Conservation (phyloP, 768 basidiomycete genomes). For the Cytidiella melzeri region DNA sequence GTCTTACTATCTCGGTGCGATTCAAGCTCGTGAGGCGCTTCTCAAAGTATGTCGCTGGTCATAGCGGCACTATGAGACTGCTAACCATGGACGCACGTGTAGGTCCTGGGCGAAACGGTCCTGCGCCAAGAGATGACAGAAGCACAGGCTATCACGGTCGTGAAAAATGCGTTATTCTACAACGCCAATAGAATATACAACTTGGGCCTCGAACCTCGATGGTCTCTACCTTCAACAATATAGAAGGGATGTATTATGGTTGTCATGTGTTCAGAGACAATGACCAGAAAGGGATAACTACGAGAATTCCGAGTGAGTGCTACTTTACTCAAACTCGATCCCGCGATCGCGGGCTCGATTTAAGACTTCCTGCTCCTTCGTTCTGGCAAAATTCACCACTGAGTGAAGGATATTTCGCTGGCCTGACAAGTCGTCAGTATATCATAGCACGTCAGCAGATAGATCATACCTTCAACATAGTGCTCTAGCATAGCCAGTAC, state of each 20-base stretch:
- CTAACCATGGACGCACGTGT: not conserved
- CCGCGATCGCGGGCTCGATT: slow-evolving; percentile 45
- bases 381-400: slow-evolving; percentile 41
- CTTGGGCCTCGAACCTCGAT: slow-evolving; percentile 38
- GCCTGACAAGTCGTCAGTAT: slow-evolving; percentile 30
- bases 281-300: too few relatives aligned
- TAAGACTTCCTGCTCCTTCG: slow-evolving; percentile 43
- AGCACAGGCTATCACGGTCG: slow-evolving; percentile 45
- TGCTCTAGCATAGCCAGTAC: slow-evolving; percentile 60
- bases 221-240: not conserved
- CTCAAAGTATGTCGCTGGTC: slow-evolving; percentile 39
- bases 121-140: slow-evolving; percentile 45
- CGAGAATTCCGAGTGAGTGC: too few relatives aligned
- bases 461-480: slow-evolving; percentile 51
- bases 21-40: slow-evolving; percentile 59
- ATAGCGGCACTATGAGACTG: too few relatives aligned
- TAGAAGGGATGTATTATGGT: not conserved
- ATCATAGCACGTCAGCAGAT: not conserved
- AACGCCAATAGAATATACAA: slow-evolving; percentile 63
- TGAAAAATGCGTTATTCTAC: slow-evolving; percentile 54
- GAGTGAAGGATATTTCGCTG: slow-evolving; percentile 54
- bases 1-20: slow-evolving; percentile 59
- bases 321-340: slow-evolving; percentile 37
- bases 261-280: too few relatives aligned
- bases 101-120: slow-evolving; percentile 57